Percentiles rank a stretch among this genome's conserved stretches.
These are phyloP conservation scores for Cytospora paraplurivora DNA, from an alignment of 2,329 filamentous ascomycete species.

Conservation along the genomic window DNA sequence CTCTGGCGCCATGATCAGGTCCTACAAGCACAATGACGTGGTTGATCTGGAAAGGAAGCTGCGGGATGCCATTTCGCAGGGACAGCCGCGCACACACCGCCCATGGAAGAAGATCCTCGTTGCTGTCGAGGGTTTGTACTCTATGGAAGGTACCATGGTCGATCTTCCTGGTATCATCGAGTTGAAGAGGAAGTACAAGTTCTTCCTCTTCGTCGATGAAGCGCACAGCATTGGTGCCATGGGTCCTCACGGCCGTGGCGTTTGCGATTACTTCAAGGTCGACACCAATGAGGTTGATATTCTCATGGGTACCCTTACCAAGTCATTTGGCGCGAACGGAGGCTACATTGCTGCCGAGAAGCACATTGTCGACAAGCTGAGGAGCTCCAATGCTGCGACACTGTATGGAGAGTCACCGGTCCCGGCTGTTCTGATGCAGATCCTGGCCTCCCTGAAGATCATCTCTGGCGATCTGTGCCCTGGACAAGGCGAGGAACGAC, in stretches of 20 bases:
- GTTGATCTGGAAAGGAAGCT: slow-evolving; percentile 80
- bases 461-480: slow-evolving; percentile 86
- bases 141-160: slow-evolving; percentile 99
- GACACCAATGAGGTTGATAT: slow-evolving; percentile 88
- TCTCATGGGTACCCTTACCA: slow-evolving; percentile 97
- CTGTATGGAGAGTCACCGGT: slow-evolving; percentile 85
- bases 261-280: slow-evolving; percentile 96
- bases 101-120: slow-evolving; percentile 99
- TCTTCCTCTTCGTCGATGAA: slow-evolving; percentile 92
- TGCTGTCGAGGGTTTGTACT: slow-evolving; percentile 95
- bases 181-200: slow-evolving; percentile 96
- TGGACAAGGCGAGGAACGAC: slow-evolving; percentile 91
- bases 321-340: slow-evolving; percentile 97
- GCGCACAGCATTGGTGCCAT: slow-evolving; percentile 94
- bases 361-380: slow-evolving; percentile 87
- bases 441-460: slow-evolving; percentile 80
- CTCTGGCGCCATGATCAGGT: slow-evolving; percentile 90
- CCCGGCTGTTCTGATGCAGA: slow-evolving; percentile 88
- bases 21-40: slow-evolving; percentile 99
- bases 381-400: slow-evolving; percentile 81
- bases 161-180: slow-evolving; percentile 88
- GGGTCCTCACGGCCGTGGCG: slow-evolving; percentile 83
- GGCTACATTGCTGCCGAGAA: slow-evolving; percentile 93
- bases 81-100: slow-evolving; percentile 95
- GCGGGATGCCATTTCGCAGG: slow-evolving; percentile 91